Conservation (phyloP, 1,139 yeast species). For the Debaryomyces fabryi region DNA sequence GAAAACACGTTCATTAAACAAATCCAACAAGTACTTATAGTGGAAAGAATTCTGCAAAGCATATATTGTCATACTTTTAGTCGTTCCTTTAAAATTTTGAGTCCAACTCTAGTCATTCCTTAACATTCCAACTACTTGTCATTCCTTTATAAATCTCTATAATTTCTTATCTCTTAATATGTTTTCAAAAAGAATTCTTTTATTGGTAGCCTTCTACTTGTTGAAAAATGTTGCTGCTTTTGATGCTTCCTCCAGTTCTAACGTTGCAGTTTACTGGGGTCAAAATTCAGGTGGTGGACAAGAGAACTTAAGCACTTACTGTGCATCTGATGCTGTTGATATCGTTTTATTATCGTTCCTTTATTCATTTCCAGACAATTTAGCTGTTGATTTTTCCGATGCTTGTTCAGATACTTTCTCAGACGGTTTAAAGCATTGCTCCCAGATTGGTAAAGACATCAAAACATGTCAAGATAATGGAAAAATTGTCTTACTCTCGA, state of each 20-base stretch:
- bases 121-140: slow-evolving; percentile 7
- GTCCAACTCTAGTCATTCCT: slow-evolving; percentile 15
- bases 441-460: slow-evolving; percentile 73
- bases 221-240: slow-evolving; percentile 30
- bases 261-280: slow-evolving; percentile 90
- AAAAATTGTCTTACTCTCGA: slow-evolving; percentile 73
- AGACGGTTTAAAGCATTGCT: slow-evolving; percentile 62
- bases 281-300: slow-evolving; percentile 84
- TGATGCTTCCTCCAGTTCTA: slow-evolving; percentile 49
- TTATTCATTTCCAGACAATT: slow-evolving; percentile 54
- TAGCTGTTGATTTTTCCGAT: slow-evolving; percentile 65
- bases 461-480: slow-evolving; percentile 80
- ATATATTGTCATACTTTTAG: not conserved
- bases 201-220: slow-evolving; percentile 10
- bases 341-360: slow-evolving; percentile 74
- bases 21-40: not conserved
- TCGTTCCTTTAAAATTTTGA: slow-evolving; percentile 5
- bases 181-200: slow-evolving; percentile 7
- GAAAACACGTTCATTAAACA: not conserved
- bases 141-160: slow-evolving; percentile 1
- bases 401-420: slow-evolving; percentile 60
- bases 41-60: slow-evolving; percentile 1
- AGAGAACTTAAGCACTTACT: slow-evolving; percentile 63
- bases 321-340: slow-evolving; percentile 69
- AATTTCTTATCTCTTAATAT: not conserved